Base-by-base conservation (phyloP, 2,329 filamentous ascomycete genomes). In the Aspergillus vadensis region DNA sequence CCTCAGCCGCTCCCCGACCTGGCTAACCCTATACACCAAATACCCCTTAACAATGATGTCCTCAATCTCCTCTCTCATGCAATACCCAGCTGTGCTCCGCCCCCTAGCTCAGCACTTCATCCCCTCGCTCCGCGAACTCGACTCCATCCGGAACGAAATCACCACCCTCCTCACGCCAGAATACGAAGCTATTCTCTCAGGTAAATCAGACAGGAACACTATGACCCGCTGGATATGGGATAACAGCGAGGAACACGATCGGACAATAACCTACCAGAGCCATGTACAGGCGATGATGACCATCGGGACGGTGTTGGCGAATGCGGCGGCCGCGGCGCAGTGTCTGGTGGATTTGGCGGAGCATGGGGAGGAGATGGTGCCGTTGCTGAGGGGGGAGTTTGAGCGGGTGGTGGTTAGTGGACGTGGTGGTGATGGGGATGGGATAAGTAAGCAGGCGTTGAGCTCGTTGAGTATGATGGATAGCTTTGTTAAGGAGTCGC, bases 401-500 rank as follows among this genome's bases (percentile, higher is more conserved):
- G 23, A 51, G 49, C 17, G 27, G 0, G 30, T 49, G 5, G 7
- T 49, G 27, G 25, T 25, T 25, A 25, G 5, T 25, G 27, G 27
- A n/a, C n/a, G n/a, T 30, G 27, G 27, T 8, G 6, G n/a, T 10
- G 41, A 17, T n/a, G 9, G 27, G 3, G 2, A 25, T 5, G n/a
- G 30, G 8, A 30, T 27, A 5, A 50, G 12, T 5, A 27, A 39
- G 32, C 21, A 43, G 12, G 19, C 32, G n/a, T 32, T 58, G 14
- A 41, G 10, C 27, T 54, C 47, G 32, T 51, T 71, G 30, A 54
- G 47, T 23, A 64, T 65, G 51, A 27, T 70, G 44, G 69, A 71
- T 51, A 70, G 68, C 49, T 67, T 71, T 38, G 58, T 71, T 12
- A 68, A 66, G 51, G 69, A 71, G 52, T 64, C 62, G 15, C 63